Conservation (phyloP, 2,329 filamentous ascomycete species). For the Bipolaris victoriae region DNA sequence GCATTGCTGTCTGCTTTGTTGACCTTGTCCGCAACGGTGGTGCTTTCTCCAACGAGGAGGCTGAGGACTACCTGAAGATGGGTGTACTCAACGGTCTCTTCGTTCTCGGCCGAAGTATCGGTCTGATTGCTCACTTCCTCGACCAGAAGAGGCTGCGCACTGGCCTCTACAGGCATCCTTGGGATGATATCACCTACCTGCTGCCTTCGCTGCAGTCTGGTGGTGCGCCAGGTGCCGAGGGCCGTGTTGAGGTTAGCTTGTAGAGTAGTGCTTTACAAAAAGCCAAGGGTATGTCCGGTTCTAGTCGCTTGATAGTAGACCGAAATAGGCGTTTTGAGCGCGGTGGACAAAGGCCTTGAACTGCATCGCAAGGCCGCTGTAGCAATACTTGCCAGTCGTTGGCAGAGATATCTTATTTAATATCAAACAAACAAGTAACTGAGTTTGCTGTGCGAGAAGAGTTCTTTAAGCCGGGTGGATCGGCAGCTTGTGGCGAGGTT, state of each 20-base stretch:
- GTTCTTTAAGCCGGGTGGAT: not conserved
- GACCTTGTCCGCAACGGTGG: slow-evolving; percentile 97
- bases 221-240: slow-evolving; percentile 48
- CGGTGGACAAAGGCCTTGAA: slow-evolving; percentile 37
- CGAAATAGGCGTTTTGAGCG: slow-evolving; percentile 40
- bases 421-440: slow-evolving; percentile 32
- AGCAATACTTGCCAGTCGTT: slow-evolving; percentile 42
- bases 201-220: slow-evolving; percentile 47
- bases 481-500: slow-evolving; percentile 4
- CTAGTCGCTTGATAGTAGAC: slow-evolving; percentile 32
- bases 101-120: slow-evolving; percentile 94
- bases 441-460: not conserved
- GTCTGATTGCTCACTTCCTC: slow-evolving; percentile 99
- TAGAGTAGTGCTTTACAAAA: slow-evolving; percentile 38
- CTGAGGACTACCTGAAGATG: slow-evolving; percentile 98
- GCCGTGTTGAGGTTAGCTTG: slow-evolving; percentile 51
- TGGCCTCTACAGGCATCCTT: slow-evolving; percentile 96
- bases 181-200: slow-evolving; percentile 64
- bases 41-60: slow-evolving; percentile 94
- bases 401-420: slow-evolving; percentile 42
- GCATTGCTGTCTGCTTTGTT: slow-evolving; percentile 98
- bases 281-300: slow-evolving; percentile 36
- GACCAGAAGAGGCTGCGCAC: slow-evolving; percentile 99
- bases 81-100: slow-evolving; percentile 99
- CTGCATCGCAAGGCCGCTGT: slow-evolving; percentile 33